Evolutionary conservation across 129 eudicot genomes (phyloP).

Genomic region (Tagetes erecta): DNA sequence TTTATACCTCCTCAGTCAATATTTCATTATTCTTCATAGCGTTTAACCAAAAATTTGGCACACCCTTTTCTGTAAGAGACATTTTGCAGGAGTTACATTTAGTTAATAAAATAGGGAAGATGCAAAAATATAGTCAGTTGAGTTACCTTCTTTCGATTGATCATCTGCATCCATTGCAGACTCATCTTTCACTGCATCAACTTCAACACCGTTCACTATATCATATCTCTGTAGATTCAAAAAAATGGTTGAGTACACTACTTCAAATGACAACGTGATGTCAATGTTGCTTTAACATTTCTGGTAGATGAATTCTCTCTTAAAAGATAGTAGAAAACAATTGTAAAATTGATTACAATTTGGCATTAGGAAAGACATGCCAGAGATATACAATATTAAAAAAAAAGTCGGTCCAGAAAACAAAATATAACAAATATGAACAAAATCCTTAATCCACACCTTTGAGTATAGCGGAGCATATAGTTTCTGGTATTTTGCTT

Average conservation of each 20-base stretch:
- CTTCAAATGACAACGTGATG: not conserved
- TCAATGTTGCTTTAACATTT: not conserved
- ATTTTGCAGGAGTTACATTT: not conserved
- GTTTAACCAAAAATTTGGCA: slow-evolving; percentile 77
- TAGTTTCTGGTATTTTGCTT: slow-evolving; percentile 75
- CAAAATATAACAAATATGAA: not conserved
- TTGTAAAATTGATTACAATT: not conserved
- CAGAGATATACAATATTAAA: not conserved
- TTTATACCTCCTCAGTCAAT: slow-evolving; percentile 71
- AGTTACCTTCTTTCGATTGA: slow-evolving; percentile 47
- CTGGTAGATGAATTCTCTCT: not conserved
- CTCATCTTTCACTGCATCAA: slow-evolving; percentile 56
- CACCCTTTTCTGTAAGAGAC: slow-evolving; percentile 70
- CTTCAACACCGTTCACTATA: slow-evolving; percentile 81
- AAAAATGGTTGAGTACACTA: not conserved
- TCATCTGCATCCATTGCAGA: slow-evolving; percentile 47
- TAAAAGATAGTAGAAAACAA: not conserved
- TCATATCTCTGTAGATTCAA: slow-evolving; percentile 62
- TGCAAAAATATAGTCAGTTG: not conserved
- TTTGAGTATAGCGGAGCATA: slow-evolving; percentile 70
- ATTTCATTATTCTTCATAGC: slow-evolving; percentile 86
- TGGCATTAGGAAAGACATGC: not conserved
- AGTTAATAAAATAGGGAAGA: not conserved
- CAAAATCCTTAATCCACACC: slow-evolving; percentile 31
- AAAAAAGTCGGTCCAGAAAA: not conserved